Evolutionary conservation across 441 rosid genomes (phyloP).

Genomic region (Capsella rubella): DNA sequence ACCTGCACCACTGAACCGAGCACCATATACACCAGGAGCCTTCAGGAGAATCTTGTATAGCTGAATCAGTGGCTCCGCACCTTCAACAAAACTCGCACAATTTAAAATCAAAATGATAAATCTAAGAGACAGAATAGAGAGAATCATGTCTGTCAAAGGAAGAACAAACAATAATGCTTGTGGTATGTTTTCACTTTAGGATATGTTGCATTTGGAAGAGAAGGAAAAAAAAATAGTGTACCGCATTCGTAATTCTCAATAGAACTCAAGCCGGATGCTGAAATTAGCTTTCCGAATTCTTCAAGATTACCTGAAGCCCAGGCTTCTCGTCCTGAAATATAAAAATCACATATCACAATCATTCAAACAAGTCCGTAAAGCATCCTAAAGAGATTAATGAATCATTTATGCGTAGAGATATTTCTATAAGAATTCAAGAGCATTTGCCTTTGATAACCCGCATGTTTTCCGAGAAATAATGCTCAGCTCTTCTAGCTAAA

Average conservation of each 20-base stretch:
- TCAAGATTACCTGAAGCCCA: constrained; percentile 79
- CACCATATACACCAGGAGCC: constrained; percentile 86
- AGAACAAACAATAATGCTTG: background rate
- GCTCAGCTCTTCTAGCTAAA: constrained; percentile 91
- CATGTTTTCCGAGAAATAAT: constrained; percentile 84
- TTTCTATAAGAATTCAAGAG: constrained; percentile 20
- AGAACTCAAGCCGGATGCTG: constrained; percentile 94
- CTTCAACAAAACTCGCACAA: constrained; percentile 48
- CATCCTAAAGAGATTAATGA: constrained; percentile 9
- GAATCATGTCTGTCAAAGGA: background rate
- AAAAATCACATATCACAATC: background rate
- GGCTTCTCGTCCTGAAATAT: constrained; percentile 73
- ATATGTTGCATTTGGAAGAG: background rate
- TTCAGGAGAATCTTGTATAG: constrained; percentile 68
- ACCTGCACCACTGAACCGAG: constrained; percentile 96
- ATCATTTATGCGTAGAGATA: background rate
- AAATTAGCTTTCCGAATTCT: constrained; percentile 79
- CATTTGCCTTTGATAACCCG: constrained; percentile 76
- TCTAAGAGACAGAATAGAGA: background rate
- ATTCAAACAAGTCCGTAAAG: constrained; percentile 15
- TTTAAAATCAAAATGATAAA: constrained; percentile 7
- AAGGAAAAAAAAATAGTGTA: constrained; percentile 37
- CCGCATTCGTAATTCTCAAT: constrained; percentile 94
- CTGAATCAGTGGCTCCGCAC: constrained; percentile 83
- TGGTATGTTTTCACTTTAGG: background rate